Evolutionary conservation across 2,329 filamentous ascomycete species (phyloP).

Genomic region (Aspergillus proliferans): DNA sequence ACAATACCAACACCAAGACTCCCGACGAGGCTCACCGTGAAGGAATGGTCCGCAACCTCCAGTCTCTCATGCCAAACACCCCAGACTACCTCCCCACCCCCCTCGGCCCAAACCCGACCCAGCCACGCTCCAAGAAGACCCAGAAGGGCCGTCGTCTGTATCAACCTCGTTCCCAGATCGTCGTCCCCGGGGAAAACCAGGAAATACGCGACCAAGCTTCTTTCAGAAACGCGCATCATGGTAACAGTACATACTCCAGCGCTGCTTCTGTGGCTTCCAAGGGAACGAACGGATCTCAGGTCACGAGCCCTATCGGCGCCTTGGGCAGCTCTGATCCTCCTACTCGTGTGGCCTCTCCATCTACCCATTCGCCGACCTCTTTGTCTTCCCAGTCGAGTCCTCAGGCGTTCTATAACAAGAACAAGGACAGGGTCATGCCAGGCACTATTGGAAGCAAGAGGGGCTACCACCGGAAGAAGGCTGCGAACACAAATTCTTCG

Average conservation of each 20-base stretch:
- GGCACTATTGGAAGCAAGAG: conserved; percentile 11
- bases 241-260: conserved; percentile 8
- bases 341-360: conserved; percentile 14
- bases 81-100: conserved; percentile 6
- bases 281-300: conserved; percentile 2
- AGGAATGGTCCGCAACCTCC: conserved; percentile 14
- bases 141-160: conserved; percentile 18
- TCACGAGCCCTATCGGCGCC: conserved; percentile 4
- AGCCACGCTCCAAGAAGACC: conserved; percentile 10
- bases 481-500: conserved; percentile 6
- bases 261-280: conserved; percentile 11
- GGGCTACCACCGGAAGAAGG: conserved; percentile 6
- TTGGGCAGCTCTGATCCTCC: conserved; percentile 11
- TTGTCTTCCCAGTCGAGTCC: conserved; percentile 14
- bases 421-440: conserved; percentile 7
- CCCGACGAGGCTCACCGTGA: conserved; percentile 12
- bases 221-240: conserved; percentile 5
- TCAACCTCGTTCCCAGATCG: conserved; percentile 10
- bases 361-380: conserved; percentile 9
- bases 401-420: conserved; percentile 4
- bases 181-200: neutral
- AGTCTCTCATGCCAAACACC: conserved; percentile 13
- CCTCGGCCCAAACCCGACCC: conserved; percentile 4
- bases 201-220: conserved; percentile 5
- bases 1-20: conserved; percentile 4